These are phyloP conservation scores for Lasiosphaeria hispida DNA, from an alignment of 495 filamentous ascomycete species.

Conservation along the genomic window DNA sequence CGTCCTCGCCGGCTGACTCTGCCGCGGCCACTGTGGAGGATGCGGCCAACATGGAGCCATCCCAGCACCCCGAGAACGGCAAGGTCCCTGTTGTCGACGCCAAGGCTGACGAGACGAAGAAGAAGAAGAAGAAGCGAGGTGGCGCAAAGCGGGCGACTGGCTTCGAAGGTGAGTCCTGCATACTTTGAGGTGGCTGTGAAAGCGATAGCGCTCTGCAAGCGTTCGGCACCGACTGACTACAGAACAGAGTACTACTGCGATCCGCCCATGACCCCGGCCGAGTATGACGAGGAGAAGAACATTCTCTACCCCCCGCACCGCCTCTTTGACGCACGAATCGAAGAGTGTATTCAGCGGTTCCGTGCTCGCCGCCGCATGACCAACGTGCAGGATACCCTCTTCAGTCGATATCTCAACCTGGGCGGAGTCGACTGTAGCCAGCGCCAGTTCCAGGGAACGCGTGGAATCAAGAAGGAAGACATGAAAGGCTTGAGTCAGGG, in stretches of 20 bases:
- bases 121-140: constrained; percentile 33
- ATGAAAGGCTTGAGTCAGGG: constrained; percentile 53
- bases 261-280: constrained; percentile 67
- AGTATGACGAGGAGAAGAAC: constrained; percentile 56
- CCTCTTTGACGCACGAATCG: constrained; percentile 58
- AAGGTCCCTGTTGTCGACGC: background rate
- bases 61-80: background rate
- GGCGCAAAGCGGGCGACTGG: constrained; percentile 38
- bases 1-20: background rate
- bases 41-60: background rate
- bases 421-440: constrained; percentile 73
- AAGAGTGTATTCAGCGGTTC: constrained; percentile 83
- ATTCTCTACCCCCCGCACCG: constrained; percentile 26
- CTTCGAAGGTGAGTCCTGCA: constrained; percentile 40
- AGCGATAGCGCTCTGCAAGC: background rate
- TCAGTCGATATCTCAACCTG: constrained; percentile 75
- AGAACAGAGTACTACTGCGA: constrained; percentile 68
- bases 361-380: constrained; percentile 71
- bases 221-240: background rate
- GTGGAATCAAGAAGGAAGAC: constrained; percentile 50
- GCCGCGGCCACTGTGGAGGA: background rate
- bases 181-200: background rate
- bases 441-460: constrained; percentile 65
- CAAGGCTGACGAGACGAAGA: constrained; percentile 21
- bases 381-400: constrained; percentile 56